Conservation (phyloP, 208 protist genomes). For the Leptomonas pyrrhocoris region DNA sequence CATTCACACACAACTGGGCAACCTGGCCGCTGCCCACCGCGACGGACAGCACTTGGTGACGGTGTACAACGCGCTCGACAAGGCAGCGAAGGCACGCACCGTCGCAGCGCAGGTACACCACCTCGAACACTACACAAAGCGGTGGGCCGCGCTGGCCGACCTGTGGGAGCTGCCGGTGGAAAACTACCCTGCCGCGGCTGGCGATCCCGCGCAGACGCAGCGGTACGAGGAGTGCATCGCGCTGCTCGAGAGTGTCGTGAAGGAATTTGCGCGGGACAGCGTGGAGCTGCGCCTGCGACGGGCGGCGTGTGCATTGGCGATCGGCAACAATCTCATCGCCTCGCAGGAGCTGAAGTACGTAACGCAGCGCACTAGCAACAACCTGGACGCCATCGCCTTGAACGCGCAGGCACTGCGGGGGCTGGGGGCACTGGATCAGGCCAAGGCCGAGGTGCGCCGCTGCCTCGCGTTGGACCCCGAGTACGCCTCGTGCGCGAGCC, state of each 20-base stretch:
- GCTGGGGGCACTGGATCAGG: conserved; percentile 77
- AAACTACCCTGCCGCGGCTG: background rate
- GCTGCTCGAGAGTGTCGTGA: conserved; percentile 64
- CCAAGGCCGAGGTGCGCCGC: conserved; percentile 61
- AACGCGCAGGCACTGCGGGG: conserved; percentile 73
- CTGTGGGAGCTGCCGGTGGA: conserved; percentile 38
- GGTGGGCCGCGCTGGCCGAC: conserved; percentile 47
- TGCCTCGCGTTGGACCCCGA: conserved; percentile 90
- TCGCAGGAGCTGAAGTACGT: conserved; percentile 79
- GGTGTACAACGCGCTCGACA: conserved; percentile 41
- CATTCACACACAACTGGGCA: conserved; percentile 54
- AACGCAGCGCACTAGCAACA: conserved; percentile 64
- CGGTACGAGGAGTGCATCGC: conserved; percentile 54
- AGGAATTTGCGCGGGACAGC: conserved; percentile 71
- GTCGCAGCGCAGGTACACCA: conserved; percentile 37
- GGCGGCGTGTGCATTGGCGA: conserved; percentile 77
- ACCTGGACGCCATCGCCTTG: conserved; percentile 73
- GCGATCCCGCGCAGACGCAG: conserved; percentile 13
- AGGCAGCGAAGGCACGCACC: conserved; percentile 22
- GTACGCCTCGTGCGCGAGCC: conserved; percentile 65
- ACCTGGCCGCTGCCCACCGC: conserved; percentile 48
- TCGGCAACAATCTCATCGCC: conserved; percentile 55
- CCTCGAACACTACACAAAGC: conserved; percentile 43
- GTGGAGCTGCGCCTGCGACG: conserved; percentile 80
- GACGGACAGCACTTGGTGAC: conserved; percentile 49